Base-by-base conservation (phyloP, 2,329 filamentous ascomycete genomes). In the Claviceps spartinae region DNA sequence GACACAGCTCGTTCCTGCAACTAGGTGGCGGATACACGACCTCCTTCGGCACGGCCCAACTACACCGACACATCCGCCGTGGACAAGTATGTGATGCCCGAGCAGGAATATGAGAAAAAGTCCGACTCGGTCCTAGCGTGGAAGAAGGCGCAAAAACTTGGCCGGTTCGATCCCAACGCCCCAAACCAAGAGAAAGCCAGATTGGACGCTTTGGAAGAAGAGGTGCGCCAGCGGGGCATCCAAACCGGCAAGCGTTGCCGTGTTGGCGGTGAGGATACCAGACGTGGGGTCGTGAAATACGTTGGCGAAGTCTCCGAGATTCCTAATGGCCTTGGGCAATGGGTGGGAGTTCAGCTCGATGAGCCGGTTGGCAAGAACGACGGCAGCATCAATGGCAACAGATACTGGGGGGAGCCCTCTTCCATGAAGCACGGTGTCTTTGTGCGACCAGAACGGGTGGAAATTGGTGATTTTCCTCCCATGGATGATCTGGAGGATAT, bases 131-230 rank as follows among this genome's bases (percentile, higher is more conserved):
- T 98, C 14, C 78, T 96, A 24, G 87, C 90, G 5, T 97, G 89
- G 89, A 98, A 98, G 71, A 91, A 87, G 71, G 74, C 82, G n/a
- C 83, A 95, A 67, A 90, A 94, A 66, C 79, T 97, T n/a, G 93
- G 93, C 49, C 87, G 93, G 38, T 98, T 98, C 69, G 88, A 97
- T 64, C 93, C 93, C 13, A 76, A 84, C 60, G 88, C 89, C 7
- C 82, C 86, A 18, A 80, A 75, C 54, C 78, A 85, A 22, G 83
- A 89, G 64, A 76, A 87, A 63, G 78, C 86, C 56, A 86, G 86
- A 65, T 72, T 86, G 53, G 76, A 78, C 16, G 82, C 83, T 41
- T 76, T 83, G 43, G 75, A 82, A 58, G 78, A 79, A 52, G 88
- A 94, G 62, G 74, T 95, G 57, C 72, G 77, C 57, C 76, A 78